Base-by-base conservation (phyloP, 2,329 filamentous ascomycete species). In the Claviceps purpurea region DNA sequence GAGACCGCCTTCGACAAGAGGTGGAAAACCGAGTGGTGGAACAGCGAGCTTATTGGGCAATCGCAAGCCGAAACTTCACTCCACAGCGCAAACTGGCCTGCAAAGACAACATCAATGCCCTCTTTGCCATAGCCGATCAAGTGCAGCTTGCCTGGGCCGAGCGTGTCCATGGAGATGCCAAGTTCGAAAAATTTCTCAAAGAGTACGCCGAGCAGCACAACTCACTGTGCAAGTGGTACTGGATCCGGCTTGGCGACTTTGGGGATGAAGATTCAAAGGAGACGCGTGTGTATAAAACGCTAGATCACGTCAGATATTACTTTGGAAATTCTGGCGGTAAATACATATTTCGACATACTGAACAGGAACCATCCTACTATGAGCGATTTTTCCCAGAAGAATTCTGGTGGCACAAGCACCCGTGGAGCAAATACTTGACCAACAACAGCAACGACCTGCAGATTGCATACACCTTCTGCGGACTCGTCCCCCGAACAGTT, bases 331-430 rank as follows among this genome's bases (percentile, higher is more conserved):
- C 16, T 2, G 56, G 54, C 1, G 62, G 64, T 22, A 57, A 58
- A 20, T 64, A 59, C 39, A 60, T 67, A 49, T 64, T 67, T 44
- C 57, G 50, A n/a, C 62, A 58, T 46, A 11, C 14, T 5, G 6
- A 14, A 10, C 5, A 16, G 2, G 44, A 30, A 18, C 14, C 5
- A 14, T 43, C 41, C 4, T 16, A 24, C 41, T 43, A 26, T 22
- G 22, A 22, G 22, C 22, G 4, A 22, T 22, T 22, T 22, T 22
- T 22, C 4, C 3, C 22, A 22, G 22, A 22, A 22, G 22, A 22
- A 22, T 22, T 22, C 4, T 3, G 22, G 22, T 22, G 22, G 22
- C 22, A 22, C 22, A 22, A 22, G 22, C 2, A 22, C 22, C 22
- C 22, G 22, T 22, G 24, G 34, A 4, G 30, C 10, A 34, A n/a